These are phyloP conservation scores for Brachypodium distachyon DNA, from an alignment of 202 grass and related monocot genomes.

Conservation along the genomic window DNA sequence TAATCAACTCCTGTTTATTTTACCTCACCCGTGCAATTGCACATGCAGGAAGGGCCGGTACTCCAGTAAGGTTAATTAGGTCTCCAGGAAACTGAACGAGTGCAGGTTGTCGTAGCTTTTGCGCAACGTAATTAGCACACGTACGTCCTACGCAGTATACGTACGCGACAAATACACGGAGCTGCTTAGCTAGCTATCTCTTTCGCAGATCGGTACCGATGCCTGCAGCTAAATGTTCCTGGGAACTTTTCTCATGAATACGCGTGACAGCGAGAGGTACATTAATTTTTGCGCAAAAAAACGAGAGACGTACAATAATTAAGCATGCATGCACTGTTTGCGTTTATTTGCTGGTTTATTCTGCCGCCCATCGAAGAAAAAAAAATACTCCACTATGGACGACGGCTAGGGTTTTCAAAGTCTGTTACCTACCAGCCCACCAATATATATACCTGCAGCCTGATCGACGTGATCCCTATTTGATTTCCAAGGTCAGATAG, in stretches of 20 bases:
- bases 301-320: too few species aligned
- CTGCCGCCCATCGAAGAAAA: constrained; percentile 11
- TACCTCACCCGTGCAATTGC: not conserved
- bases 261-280: not conserved
- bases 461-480: too few species aligned
- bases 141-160: not conserved
- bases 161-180: not conserved
- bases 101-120: not conserved
- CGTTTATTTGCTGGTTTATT: not conserved
- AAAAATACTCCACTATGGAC: not conserved
- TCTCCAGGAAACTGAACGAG: not conserved
- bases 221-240: not conserved
- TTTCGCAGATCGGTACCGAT: not conserved
- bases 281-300: too few species aligned
- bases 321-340: not conserved
- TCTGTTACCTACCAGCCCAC: constrained; percentile 20
- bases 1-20: not conserved
- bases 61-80: not conserved
- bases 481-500: not conserved
- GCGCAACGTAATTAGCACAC: not conserved
- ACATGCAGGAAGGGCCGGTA: not conserved
- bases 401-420: constrained; percentile 12
- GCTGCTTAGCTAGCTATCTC: not conserved
- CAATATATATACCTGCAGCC: not conserved
- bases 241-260: not conserved